These are phyloP conservation scores for Camellia japonica DNA, from an alignment of 148 eudicot species.

Conservation along the genomic window DNA sequence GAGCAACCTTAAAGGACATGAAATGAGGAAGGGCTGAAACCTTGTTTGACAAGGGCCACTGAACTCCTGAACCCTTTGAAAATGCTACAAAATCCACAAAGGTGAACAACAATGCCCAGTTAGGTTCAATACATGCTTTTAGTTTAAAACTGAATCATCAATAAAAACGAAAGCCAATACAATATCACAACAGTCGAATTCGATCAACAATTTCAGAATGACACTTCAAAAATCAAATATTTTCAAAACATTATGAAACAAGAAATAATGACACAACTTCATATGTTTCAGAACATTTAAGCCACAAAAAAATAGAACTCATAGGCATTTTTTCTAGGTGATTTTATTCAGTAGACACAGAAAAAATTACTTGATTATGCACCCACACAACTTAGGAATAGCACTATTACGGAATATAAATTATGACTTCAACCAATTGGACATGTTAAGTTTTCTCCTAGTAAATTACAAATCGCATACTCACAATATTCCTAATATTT, in stretches of 20 bases:
- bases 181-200: not conserved
- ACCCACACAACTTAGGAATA: not conserved
- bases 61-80: conserved; percentile 25
- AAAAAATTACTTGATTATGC: not conserved
- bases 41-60: conserved; percentile 36
- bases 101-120: not conserved
- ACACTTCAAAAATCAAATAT: not conserved
- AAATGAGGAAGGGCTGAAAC: conserved; percentile 28
- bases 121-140: not conserved
- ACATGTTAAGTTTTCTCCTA: not conserved
- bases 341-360: not conserved
- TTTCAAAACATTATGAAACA: not conserved
- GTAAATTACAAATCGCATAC: not conserved
- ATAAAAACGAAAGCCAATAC: not conserved
- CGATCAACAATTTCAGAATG: not conserved
- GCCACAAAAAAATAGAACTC: not conserved
- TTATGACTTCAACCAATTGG: not conserved
- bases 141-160: not conserved
- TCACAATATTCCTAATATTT: not conserved
- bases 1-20: conserved; percentile 29
- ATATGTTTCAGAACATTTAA: not conserved
- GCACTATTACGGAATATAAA: not conserved
- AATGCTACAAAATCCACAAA: conserved; percentile 20
- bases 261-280: not conserved
- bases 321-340: not conserved